Percentiles rank a stretch among this genome's conserved stretches.
These are phyloP conservation scores for Anacardium occidentale DNA, from an alignment of 345 rosid genomes.

Conservation along the genomic window DNA sequence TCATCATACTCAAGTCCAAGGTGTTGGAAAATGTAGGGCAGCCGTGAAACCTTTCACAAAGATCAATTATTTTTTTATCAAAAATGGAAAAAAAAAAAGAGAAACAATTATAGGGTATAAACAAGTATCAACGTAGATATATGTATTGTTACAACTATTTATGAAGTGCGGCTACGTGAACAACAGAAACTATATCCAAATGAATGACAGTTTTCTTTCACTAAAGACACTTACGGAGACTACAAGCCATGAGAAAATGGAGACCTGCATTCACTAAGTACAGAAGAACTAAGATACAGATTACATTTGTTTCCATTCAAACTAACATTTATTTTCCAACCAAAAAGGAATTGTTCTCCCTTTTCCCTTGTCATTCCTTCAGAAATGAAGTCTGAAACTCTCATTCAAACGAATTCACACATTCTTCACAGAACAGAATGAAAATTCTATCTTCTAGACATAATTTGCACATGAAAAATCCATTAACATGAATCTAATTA, in stretches of 20 bases:
- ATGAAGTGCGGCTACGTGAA: neutral
- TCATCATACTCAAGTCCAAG: conserved; percentile 93
- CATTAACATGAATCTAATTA: neutral
- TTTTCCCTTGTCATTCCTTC: neutral
- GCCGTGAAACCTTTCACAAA: conserved; percentile 50
- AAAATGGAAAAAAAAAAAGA: neutral
- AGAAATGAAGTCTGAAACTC: neutral
- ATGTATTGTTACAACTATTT: neutral
- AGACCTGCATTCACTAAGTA: neutral
- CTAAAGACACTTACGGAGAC: neutral
- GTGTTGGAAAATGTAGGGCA: conserved; percentile 76
- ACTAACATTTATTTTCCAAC: neutral
- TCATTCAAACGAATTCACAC: neutral
- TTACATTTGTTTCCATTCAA: neutral
- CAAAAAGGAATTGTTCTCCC: neutral
- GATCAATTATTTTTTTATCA: no score
- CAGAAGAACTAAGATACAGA: neutral
- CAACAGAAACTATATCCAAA: neutral
- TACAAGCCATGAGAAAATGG: neutral
- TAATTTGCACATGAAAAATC: neutral
- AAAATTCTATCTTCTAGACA: neutral
- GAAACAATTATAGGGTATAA: neutral
- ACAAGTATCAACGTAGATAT: neutral
- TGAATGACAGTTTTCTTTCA: neutral
- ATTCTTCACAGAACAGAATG: neutral